These are phyloP conservation scores for Haplographium delicatum DNA, from an alignment of 495 filamentous ascomycete species.

Conservation along the genomic window DNA sequence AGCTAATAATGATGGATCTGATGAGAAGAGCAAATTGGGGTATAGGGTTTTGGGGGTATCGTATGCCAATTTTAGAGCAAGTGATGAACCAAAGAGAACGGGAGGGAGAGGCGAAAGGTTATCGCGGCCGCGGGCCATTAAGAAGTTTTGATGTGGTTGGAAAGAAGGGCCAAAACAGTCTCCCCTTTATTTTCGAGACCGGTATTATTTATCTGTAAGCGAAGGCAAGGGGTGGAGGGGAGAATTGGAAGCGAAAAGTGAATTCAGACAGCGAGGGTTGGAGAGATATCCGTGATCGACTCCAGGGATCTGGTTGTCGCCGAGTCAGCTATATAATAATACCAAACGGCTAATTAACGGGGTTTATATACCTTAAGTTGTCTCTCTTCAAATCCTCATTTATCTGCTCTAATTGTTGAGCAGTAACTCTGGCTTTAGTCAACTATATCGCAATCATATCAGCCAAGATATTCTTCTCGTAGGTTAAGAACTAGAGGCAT, in stretches of 20 bases:
- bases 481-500: too few species aligned
- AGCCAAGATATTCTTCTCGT: too few species aligned
- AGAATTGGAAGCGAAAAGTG: background rate
- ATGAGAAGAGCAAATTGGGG: too few species aligned
- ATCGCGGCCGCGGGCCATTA: slow-evolving; percentile 10
- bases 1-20: too few species aligned
- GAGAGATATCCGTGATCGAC: slow-evolving; percentile 15
- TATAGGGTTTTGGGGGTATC: slow-evolving; percentile 13
- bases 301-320: slow-evolving; percentile 17
- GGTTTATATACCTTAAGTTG: slow-evolving; percentile 31
- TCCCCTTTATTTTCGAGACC: too few species aligned
- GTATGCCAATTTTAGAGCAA: slow-evolving; percentile 15
- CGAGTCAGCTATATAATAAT: background rate
- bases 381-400: slow-evolving; percentile 42
- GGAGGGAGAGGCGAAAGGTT: too few species aligned
- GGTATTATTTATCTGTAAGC: too few species aligned
- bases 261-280: background rate
- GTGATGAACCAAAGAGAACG: slow-evolving; percentile 6
- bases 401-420: slow-evolving; percentile 40
- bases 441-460: slow-evolving; percentile 37
- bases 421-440: slow-evolving; percentile 39
- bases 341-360: background rate
- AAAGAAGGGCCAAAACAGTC: too few species aligned
- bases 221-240: too few species aligned
- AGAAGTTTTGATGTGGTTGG: too few species aligned